phyloP scores from a whole-genome alignment of 768 basidiomycete species.

The Lenzites betulinus region DNA sequence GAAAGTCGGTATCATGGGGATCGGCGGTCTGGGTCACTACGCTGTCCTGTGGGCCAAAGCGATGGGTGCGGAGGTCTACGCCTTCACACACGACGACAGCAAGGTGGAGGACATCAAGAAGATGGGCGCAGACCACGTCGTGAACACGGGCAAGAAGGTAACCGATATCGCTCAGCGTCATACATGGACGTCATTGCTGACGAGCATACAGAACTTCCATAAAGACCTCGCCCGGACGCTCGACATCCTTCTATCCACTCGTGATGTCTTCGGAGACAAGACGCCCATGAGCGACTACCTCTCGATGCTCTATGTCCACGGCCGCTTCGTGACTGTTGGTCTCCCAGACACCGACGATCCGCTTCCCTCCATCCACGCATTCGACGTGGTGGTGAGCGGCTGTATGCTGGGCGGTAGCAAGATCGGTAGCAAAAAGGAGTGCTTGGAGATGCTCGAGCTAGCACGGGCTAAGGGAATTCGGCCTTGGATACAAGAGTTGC shows the following conservation, averaged over 20 bases:
- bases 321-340: constrained; percentile 59
- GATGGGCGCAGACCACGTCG: constrained; percentile 57
- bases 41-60: constrained; percentile 50
- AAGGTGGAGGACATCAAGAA: constrained; percentile 59
- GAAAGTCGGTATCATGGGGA: constrained; percentile 65
- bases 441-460: constrained; percentile 59
- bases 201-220: constrained; percentile 37
- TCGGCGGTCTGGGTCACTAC: constrained; percentile 57
- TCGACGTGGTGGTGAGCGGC: constrained; percentile 35
- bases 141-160: constrained; percentile 41
- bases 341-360: constrained; percentile 53
- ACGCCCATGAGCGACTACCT: constrained; percentile 35
- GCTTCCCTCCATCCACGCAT: constrained; percentile 25
- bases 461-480: constrained; percentile 55
- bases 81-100: constrained; percentile 53
- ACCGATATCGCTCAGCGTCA: not conserved
- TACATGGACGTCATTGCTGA: not conserved
- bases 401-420: constrained; percentile 32
- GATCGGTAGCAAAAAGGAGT: constrained; percentile 62
- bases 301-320: constrained; percentile 51
- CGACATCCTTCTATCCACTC: constrained; percentile 49
- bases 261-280: constrained; percentile 25
- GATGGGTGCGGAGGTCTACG: constrained; percentile 58
- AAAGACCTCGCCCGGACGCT: constrained; percentile 41
- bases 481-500: constrained; percentile 45